Conservation (phyloP, 768 basidiomycete genomes). For the Amanita polypyramis region DNA sequence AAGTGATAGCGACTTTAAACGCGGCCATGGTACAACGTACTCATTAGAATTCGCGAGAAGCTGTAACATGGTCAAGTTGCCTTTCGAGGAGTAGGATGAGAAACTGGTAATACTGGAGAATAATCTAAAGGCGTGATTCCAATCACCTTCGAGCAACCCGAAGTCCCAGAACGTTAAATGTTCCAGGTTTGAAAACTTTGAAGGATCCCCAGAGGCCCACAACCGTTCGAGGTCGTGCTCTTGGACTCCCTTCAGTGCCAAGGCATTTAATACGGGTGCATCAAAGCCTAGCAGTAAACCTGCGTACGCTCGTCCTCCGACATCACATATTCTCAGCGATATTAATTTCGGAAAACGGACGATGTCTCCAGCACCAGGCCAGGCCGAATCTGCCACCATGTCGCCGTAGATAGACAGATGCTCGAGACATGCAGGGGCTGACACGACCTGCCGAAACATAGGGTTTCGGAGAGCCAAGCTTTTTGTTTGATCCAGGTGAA, state of each 20-base stretch:
- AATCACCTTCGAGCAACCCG: conserved; percentile 16
- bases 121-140: conserved; percentile 1
- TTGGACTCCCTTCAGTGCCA: conserved; percentile 32
- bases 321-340: conserved; percentile 31
- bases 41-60: conserved; percentile 14
- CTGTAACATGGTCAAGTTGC: conserved; percentile 17
- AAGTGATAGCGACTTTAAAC: conserved; percentile 21
- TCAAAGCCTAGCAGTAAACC: conserved; percentile 27
- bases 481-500: conserved; percentile 35
- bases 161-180: conserved; percentile 31
- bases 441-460: conserved; percentile 25
- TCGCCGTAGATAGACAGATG: conserved; percentile 37
- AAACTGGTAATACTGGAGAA: conserved; percentile 22
- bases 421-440: conserved; percentile 20
- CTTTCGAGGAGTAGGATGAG: conserved; percentile 15
- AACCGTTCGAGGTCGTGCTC: conserved; percentile 31
- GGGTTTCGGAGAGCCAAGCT: conserved; percentile 23
- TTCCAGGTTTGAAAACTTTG: conserved; percentile 24
- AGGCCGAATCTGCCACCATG: conserved; percentile 19
- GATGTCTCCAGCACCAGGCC: conserved; percentile 16
- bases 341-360: conserved; percentile 25
- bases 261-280: conserved; percentile 27
- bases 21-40: conserved; percentile 22
- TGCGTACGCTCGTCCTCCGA: conserved; percentile 25
- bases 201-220: conserved; percentile 13